Evolutionary conservation across 495 filamentous ascomycete species (phyloP).

Genomic region (Hypoxylon cercidicola): DNA sequence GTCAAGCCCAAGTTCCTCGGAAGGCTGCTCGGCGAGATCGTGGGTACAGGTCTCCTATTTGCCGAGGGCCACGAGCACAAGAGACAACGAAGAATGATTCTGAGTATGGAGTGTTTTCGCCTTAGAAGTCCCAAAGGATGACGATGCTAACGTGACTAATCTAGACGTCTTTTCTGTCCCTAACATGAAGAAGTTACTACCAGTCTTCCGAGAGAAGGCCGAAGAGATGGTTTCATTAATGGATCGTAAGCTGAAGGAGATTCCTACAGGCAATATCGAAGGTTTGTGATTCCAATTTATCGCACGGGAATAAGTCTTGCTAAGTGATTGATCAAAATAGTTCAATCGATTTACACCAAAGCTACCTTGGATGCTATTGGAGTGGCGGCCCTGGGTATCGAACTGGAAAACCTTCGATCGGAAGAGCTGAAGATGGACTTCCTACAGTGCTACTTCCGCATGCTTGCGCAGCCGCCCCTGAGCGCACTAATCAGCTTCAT

Average conservation of each 20-base stretch:
- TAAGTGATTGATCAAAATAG: conserved; percentile 5
- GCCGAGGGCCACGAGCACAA: conserved; percentile 42
- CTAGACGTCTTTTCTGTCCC: conserved; percentile 33
- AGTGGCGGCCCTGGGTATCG: conserved; percentile 70
- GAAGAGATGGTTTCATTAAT: conserved; percentile 13
- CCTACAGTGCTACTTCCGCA: conserved; percentile 31
- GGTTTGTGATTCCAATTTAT: conserved; percentile 11
- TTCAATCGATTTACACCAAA: conserved; percentile 28
- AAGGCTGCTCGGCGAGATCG: conserved; percentile 38
- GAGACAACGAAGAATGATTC: conserved; percentile 36
- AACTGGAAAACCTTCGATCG: conserved; percentile 68
- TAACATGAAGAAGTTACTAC: conserved; percentile 39
- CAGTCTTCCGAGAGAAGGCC: conserved; percentile 39
- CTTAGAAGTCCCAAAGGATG: not conserved
- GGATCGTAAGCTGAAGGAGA: conserved; percentile 9
- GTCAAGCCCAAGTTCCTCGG: conserved; percentile 40
- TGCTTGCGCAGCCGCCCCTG: conserved; percentile 42
- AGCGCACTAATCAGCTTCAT: conserved; percentile 44
- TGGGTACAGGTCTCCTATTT: conserved; percentile 45
- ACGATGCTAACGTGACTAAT: not conserved
- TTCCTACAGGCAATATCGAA: conserved; percentile 23
- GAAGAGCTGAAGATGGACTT: conserved; percentile 42
- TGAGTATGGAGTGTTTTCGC: conserved; percentile 1
- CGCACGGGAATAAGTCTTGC: not conserved
- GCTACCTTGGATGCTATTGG: conserved; percentile 77